These are phyloP conservation scores for Trichoderma breve DNA, from an alignment of 2,329 filamentous ascomycete species.

Conservation along the genomic window DNA sequence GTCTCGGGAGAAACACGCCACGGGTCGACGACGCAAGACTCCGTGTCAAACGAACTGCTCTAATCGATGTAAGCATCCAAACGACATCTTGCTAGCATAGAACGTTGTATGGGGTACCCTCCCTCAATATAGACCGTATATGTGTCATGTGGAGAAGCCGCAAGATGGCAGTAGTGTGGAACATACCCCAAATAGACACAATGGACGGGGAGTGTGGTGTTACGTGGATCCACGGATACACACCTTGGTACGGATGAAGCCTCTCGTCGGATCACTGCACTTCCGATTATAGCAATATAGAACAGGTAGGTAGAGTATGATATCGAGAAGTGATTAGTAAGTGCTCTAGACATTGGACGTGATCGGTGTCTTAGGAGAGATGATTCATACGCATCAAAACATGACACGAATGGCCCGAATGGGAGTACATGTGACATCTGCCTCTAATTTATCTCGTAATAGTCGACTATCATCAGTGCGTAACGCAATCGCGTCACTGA, in stretches of 20 bases:
- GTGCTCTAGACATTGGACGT: background rate
- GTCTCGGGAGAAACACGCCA: background rate
- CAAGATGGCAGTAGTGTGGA: background rate
- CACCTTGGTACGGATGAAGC: too few relatives aligned
- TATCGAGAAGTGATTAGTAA: too few relatives aligned
- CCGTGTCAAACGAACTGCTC: background rate
- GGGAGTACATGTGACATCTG: background rate
- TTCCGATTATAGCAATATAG: background rate
- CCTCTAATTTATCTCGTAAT: background rate
- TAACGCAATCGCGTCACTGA: background rate
- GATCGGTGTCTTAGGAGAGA: background rate
- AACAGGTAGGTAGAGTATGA: background rate
- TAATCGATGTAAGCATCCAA: background rate
- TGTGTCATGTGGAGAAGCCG: background rate
- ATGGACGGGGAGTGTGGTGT: background rate
- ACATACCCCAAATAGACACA: background rate
- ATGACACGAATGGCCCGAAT: background rate
- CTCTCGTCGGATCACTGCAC: too few relatives aligned
- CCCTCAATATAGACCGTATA: background rate
- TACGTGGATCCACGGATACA: background rate
- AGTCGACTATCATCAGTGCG: background rate
- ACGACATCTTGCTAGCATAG: background rate
- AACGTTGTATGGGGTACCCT: background rate
- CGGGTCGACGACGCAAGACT: background rate
- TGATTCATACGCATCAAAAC: background rate